phyloP scores from a whole-genome alignment of 2,329 filamentous ascomycete genomes.

The Cercospora janseana region DNA sequence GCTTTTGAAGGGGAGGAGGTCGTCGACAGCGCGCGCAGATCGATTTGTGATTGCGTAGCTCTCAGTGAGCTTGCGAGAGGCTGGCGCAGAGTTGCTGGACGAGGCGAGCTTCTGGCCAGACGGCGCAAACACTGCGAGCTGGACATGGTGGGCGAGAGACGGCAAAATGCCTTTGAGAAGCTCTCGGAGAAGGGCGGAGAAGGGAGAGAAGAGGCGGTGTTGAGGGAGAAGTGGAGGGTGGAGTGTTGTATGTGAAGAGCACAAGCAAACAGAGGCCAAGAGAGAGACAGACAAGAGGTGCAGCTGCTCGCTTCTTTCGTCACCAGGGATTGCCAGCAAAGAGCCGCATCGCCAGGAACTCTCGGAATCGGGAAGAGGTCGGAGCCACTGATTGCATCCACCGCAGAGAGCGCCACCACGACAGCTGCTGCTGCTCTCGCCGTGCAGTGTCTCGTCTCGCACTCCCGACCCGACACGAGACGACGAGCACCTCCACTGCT shows the following conservation, averaged over 20 bases:
- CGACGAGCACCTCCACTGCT: background rate
- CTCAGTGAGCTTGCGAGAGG: constrained; percentile 28
- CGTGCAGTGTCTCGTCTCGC: too few relatives aligned
- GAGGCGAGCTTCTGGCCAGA: constrained; percentile 31
- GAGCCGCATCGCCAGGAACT: constrained; percentile 2
- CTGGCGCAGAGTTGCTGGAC: constrained; percentile 34
- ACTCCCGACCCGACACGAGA: constrained; percentile 1
- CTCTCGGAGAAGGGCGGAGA: constrained; percentile 22
- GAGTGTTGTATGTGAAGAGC: constrained; percentile 16
- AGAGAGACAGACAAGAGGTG: background rate
- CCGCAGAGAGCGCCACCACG: background rate
- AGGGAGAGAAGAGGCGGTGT: constrained; percentile 10
- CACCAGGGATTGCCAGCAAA: constrained; percentile 1
- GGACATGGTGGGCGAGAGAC: constrained; percentile 36
- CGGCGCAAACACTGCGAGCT: constrained; percentile 42
- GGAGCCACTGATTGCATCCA: too few relatives aligned
- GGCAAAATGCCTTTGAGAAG: constrained; percentile 31
- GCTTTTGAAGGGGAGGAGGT: constrained; percentile 25
- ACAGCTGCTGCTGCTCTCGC: too few relatives aligned
- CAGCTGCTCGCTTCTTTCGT: constrained; percentile 9
- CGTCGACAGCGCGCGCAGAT: constrained; percentile 27
- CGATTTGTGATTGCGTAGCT: constrained; percentile 26
- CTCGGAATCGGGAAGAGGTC: constrained; percentile 2
- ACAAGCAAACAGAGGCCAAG: constrained; percentile 6
- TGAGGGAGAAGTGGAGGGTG: constrained; percentile 10